Conservation (phyloP, 345 rosid genomes). For the Cochlearia excelsa region DNA sequence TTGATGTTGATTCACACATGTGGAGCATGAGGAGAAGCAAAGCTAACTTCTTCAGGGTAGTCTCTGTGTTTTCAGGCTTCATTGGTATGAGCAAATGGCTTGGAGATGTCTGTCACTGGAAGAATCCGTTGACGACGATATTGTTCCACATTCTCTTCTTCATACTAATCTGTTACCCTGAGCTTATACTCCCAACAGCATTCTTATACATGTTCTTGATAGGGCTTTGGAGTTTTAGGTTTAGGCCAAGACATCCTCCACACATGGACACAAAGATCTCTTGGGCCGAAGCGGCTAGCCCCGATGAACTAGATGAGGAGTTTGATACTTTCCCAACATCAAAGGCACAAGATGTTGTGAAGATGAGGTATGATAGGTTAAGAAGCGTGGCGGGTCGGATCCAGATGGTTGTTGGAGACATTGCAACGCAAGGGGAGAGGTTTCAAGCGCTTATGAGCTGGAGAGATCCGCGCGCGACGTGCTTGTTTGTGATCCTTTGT, state of each 20-base stretch:
- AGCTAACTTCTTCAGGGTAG: constrained; percentile 85
- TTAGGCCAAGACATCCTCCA: constrained; percentile 64
- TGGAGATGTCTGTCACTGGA: constrained; percentile 68
- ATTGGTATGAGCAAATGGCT: constrained; percentile 73
- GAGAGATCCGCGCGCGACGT: constrained; percentile 84
- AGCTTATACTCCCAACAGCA: constrained; percentile 69
- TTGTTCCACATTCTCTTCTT: constrained; percentile 65
- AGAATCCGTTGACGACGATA: constrained; percentile 65
- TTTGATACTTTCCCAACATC: constrained; percentile 50
- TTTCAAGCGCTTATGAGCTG: constrained; percentile 67
- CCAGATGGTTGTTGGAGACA: constrained; percentile 76
- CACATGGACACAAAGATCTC: constrained; percentile 85
- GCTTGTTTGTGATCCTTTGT: constrained; percentile 66
- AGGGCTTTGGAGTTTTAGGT: constrained; percentile 71
- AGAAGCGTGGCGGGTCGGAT: constrained; percentile 84
- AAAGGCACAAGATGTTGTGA: constrained; percentile 56
- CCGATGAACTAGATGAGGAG: constrained; percentile 64
- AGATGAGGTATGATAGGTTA: constrained; percentile 81
- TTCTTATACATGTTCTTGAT: constrained; percentile 82
- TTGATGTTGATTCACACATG: constrained; percentile 92
- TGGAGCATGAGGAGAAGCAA: constrained; percentile 96
- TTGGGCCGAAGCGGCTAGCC: constrained; percentile 75
- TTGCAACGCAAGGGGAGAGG: constrained; percentile 85
- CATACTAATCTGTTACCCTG: constrained; percentile 78
- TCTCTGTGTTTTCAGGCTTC: constrained; percentile 60